Evolutionary conservation across 306 rosid genomes (phyloP).

Genomic region (Vicia sativa): DNA sequence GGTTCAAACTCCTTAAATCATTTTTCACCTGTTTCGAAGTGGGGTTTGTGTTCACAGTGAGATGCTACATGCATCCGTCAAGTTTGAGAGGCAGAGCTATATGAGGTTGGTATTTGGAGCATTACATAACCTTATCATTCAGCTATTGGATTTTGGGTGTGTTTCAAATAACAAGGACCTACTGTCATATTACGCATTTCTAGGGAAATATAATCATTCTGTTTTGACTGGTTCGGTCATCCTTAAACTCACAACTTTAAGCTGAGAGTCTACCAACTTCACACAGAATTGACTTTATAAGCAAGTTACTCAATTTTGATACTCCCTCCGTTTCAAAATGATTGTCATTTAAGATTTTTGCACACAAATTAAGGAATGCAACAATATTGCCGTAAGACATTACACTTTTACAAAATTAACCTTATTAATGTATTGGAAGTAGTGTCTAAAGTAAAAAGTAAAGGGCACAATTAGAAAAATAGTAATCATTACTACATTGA

Average conservation of each 20-base stretch:
- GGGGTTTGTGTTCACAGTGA: background rate
- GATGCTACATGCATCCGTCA: background rate
- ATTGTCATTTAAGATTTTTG: too few species aligned
- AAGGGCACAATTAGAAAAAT: too few species aligned
- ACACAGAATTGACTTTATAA: background rate
- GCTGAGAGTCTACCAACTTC: background rate
- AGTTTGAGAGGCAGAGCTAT: background rate
- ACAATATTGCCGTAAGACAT: too few species aligned
- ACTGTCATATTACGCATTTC: background rate
- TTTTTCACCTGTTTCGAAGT: background rate
- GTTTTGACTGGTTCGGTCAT: background rate
- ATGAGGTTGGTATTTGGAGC: background rate
- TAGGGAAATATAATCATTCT: background rate
- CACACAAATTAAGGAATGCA: too few species aligned
- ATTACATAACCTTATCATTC: background rate
- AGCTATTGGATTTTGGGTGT: background rate
- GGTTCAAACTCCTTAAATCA: background rate
- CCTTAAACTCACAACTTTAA: background rate
- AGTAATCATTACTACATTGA: too few species aligned
- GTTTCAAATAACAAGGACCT: background rate
- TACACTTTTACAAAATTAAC: too few species aligned
- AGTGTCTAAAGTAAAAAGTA: too few species aligned
- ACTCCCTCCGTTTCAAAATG: too few species aligned
- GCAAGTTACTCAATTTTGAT: slow-evolving; percentile 7
- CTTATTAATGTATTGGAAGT: too few species aligned